Base-by-base conservation (phyloP, 805 yeast genomes). In the Starmerella davenportii region DNA sequence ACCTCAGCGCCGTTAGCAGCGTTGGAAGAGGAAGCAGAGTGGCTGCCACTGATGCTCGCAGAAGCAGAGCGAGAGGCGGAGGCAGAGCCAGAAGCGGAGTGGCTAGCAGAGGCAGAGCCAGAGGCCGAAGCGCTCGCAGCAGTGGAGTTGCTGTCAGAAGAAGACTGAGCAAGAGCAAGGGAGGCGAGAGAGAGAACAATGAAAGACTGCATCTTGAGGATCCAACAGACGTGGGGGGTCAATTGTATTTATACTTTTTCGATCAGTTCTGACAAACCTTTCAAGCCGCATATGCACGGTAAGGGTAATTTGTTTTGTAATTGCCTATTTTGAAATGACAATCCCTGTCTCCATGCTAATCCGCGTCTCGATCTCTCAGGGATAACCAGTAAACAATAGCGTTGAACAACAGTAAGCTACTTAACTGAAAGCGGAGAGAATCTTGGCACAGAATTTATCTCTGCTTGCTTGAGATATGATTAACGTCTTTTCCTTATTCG, bases 31-130 rank as follows among this genome's bases (percentile, higher is more conserved):
- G 33, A 32, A 25, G 36, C 30, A 20, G 39, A 21, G 30, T 29
- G 23, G 28, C 30, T 37, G 19, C 36, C 38, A 29, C 57, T 56
- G n/a, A 60, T 42, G 36, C 51, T 30, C 42, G 54, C 55, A 24
- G 49, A 46, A 19, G 39, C 29, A 39, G 52, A 56, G 41, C 47
- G 40, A 43, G 49, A 45, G 19, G 37, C 42, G 29, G 38, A 46
- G 15, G 45, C 47, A 29, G 43, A 43, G 30, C 48, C 15, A 18
- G 20, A 8, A 31, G 36, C 35, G 18, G 23, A 30, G 30, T 17
- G 28, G 30, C 36, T 18, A 19, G 39, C 15, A 17, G 24, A 14
- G 23, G 20, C 21, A 16, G 30, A 15, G 30, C 18, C 28, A 19
- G 36, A 15, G 28, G 28, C 36, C 16, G 16, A 18, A 24, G 14